phyloP scores from a whole-genome alignment of 352 stramenopile genomes.

The Globisporangium takayamanum region DNA sequence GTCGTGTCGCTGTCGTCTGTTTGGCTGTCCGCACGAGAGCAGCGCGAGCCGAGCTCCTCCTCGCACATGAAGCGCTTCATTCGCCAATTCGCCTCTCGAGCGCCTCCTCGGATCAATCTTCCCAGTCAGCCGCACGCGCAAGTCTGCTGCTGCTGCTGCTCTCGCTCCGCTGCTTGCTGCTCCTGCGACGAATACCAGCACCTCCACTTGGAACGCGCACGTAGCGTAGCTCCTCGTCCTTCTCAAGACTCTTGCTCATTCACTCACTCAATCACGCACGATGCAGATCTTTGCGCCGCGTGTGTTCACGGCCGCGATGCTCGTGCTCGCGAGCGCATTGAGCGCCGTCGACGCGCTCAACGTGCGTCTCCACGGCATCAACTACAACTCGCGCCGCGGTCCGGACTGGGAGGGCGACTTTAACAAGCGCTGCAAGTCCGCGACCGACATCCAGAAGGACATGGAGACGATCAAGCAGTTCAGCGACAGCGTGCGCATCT shows the following conservation, averaged over 20 bases:
- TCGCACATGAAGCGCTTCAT: background rate
- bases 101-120: background rate
- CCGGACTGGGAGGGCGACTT: constrained; percentile 33
- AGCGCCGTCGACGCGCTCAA: constrained; percentile 25
- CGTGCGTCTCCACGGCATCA: constrained; percentile 59
- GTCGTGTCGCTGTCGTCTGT: too few species aligned
- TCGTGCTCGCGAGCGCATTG: constrained; percentile 9
- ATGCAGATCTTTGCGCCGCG: constrained; percentile 16
- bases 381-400: constrained; percentile 67
- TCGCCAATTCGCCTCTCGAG: background rate
- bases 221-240: background rate
- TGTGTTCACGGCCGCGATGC: constrained; percentile 7
- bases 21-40: too few species aligned
- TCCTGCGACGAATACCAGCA: background rate
- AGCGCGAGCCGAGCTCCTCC: too few species aligned
- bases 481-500: constrained; percentile 57
- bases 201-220: background rate
- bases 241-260: background rate
- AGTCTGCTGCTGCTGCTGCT: background rate
- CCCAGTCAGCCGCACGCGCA: background rate
- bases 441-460: constrained; percentile 39
- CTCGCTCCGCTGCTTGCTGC: background rate
- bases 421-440: constrained; percentile 38
- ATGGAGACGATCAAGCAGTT: constrained; percentile 41
- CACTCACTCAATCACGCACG: background rate